Base-by-base conservation (phyloP, 2,329 filamentous ascomycete genomes). In the Fusarium euwallaceae region DNA sequence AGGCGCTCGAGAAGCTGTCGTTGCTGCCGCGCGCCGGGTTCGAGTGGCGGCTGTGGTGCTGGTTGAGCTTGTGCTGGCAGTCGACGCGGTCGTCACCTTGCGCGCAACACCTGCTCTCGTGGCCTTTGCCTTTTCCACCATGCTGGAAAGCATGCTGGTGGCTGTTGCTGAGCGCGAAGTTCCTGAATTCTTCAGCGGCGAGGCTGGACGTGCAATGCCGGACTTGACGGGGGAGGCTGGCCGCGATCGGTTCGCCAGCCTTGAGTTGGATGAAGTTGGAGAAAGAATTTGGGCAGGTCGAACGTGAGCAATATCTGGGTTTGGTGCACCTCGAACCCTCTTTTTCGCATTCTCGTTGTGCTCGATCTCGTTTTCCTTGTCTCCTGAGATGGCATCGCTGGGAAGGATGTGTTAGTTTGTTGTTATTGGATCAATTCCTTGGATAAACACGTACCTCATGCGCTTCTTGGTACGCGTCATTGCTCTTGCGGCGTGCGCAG, bases 201-300 rank as follows among this genome's bases (percentile, higher is more conserved):
- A 93, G 17, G 87, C 85, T 27, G 91, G 88, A 27, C 89, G 88
- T 2, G 89, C 86, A 43, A 91, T 85, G 66, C 88, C 86, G 4
- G 89, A 86, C 79, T 92, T 92, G 27, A 84, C 82, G 16, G 89
- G 88, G n/a, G 90, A 89, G 6, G 80, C 79, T 3, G 85, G 83
- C 10, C 86, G 82, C 74, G 82, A 85, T 59, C 90, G 89, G 22
- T 82, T 81, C 68, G 76, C 85, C 17, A 93, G 88, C 61, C 94
- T 91, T 7, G 93, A 93, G 80, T 97, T 97, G 68, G 93, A 92
- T 0, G 94, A 95, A 62, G 94, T 93, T 2, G 95, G 95, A 2
- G 95, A 97, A 4, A 97, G 87, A 41, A 97, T 89, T 81, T 93
- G 88, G 60, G 87, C 84, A 71, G 89, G 82, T 74, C 80, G 80